Evolutionary conservation across 371 early-diverging fungal genomes (phyloP).

Genomic region (Chytridium lagenaria): DNA sequence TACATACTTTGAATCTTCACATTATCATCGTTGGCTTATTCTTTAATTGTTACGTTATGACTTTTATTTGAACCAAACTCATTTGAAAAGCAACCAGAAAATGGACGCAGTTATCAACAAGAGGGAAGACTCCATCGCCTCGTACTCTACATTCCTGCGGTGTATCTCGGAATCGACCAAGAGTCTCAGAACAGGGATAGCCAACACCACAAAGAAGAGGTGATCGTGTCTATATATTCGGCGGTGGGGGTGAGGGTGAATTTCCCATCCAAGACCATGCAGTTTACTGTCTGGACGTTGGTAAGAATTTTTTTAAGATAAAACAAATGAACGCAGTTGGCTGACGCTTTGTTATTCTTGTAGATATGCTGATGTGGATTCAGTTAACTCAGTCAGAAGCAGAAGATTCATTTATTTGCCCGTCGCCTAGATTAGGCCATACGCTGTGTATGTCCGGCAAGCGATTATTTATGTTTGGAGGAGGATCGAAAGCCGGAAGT

Average conservation of each 20-base stretch:
- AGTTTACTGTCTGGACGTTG: conserved; percentile 19
- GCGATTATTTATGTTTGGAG: not conserved
- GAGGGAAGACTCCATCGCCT: conserved; percentile 11
- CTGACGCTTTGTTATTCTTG: no score
- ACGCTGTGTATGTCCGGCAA: not conserved
- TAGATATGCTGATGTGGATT: conserved; percentile 12
- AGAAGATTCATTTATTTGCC: not conserved
- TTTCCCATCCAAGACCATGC: conserved; percentile 4
- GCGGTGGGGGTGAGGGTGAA: conserved; percentile 26
- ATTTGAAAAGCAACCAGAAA: no score
- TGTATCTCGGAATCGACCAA: not conserved
- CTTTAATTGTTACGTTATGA: no score
- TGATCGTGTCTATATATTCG: conserved; percentile 15
- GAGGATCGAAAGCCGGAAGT: not conserved
- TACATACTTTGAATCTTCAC: no score
- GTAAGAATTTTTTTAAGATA: not conserved
- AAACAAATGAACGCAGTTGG: no score
- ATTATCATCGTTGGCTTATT: no score
- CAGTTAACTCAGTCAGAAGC: not conserved
- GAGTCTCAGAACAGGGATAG: not conserved
- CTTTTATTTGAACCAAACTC: no score
- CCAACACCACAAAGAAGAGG: no score
- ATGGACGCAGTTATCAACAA: not conserved
- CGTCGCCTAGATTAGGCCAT: not conserved
- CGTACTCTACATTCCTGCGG: conserved; percentile 24